Base-by-base conservation (phyloP, 768 basidiomycete genomes). In the Lactifluus subvellereus region DNA sequence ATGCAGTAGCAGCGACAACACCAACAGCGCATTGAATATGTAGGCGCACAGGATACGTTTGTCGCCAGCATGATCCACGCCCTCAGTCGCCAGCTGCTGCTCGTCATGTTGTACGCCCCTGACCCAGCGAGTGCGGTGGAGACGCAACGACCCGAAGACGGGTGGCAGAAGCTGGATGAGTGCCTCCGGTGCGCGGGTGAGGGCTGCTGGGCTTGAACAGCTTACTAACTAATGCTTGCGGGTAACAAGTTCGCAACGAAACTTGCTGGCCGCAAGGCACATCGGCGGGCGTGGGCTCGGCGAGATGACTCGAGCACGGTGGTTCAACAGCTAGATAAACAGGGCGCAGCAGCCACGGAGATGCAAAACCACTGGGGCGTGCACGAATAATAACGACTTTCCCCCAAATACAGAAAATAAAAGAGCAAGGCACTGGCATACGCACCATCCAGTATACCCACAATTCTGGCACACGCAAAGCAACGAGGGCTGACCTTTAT, bases 41-140 rank as follows among this genome's bases (percentile, higher is more conserved):
- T 86, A 9, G 89, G 89, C 1, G 86, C 87, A 2, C 87, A 91
- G 67, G 86, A 89, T 61, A 89, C 89, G 4, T 91, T 91, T 67
- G 82, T 91, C n/a, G 86, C 88, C 0, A 91, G 89, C 10, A 92
- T 94, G 89, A 88, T 94, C 59, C 92, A 83, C 72, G 84, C 89
- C 0, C 71, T 94, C 67, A 91, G 86, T 59, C 76, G 89, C 67
- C 79, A 83, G 53, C 75, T 91, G 57, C 74, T 86, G 55, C 91
- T 91, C 38, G 89, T 91, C 0, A 73, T 81, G 13, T 91, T 89
- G 18, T 92, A 89, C 72, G 85, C 84, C 7, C 88, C 86, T 35
- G 78, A 78, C 0, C 73, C 78, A 20, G 69, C 66, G 22, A 66
- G 61, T 13, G 30, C 48, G 4, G 67, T 66, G 9, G 60, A 54